Conservation (phyloP, 1,284 basidiomycete genomes). For the Ustilago cynodontis region DNA sequence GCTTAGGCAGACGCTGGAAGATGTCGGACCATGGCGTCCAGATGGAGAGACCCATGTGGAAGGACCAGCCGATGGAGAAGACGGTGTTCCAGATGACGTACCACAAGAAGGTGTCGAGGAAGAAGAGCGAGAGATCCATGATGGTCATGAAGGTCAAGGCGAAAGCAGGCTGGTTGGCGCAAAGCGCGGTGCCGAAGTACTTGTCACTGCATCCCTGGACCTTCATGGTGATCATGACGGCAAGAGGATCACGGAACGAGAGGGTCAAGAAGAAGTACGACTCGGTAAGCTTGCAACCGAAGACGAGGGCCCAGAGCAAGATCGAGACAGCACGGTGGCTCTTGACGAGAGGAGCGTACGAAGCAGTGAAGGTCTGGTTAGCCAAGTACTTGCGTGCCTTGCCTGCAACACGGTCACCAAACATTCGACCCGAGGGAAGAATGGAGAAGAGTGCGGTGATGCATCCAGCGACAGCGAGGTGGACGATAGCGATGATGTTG, state of each 20-base stretch:
- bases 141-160: slow-evolving; percentile 68
- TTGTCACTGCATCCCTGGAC: slow-evolving; percentile 67
- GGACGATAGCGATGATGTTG: slow-evolving; percentile 60
- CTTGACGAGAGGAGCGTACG: slow-evolving; percentile 62
- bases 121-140: slow-evolving; percentile 70
- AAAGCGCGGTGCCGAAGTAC: slow-evolving; percentile 68
- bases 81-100: slow-evolving; percentile 71
- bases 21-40: slow-evolving; percentile 70
- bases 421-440: slow-evolving; percentile 67
- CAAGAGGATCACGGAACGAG: slow-evolving; percentile 69
- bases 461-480: slow-evolving; percentile 62
- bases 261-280: slow-evolving; percentile 70
- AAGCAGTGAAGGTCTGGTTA: slow-evolving; percentile 70
- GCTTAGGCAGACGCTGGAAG: slow-evolving; percentile 70
- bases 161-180: slow-evolving; percentile 68
- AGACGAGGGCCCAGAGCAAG: slow-evolving; percentile 67
- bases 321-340: slow-evolving; percentile 64
- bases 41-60: slow-evolving; percentile 69
- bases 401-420: slow-evolving; percentile 69
- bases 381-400: slow-evolving; percentile 69
- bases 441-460: slow-evolving; percentile 68
- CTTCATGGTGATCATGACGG: slow-evolving; percentile 68
- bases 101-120: slow-evolving; percentile 70
- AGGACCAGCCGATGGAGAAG: slow-evolving; percentile 69
- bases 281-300: slow-evolving; percentile 70